Conservation (phyloP, 2,329 filamentous ascomycete species). For the Botrytis byssoidea region DNA sequence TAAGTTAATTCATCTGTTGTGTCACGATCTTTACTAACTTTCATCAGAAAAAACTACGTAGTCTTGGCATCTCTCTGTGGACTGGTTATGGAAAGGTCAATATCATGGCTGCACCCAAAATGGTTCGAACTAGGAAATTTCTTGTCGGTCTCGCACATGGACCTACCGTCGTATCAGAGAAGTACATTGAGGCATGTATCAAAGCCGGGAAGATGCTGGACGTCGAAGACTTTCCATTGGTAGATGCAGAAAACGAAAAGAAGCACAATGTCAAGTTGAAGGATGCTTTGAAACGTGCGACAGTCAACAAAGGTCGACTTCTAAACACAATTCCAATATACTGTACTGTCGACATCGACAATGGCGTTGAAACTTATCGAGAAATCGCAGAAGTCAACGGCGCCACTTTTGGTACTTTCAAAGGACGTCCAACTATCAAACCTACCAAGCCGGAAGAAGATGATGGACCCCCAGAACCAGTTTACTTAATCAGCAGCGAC, state of each 20-base stretch:
- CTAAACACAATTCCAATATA: slow-evolving; percentile 77
- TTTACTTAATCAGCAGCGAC: slow-evolving; percentile 78
- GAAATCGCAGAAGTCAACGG: slow-evolving; percentile 87
- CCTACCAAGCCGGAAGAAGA: slow-evolving; percentile 62
- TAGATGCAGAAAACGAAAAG: slow-evolving; percentile 71
- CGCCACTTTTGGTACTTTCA: slow-evolving; percentile 75
- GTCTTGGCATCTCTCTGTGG: slow-evolving; percentile 78
- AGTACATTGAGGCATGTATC: slow-evolving; percentile 76
- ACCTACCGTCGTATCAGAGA: slow-evolving; percentile 71
- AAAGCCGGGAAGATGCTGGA: slow-evolving; percentile 64
- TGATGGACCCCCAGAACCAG: slow-evolving; percentile 62
- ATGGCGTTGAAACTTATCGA: slow-evolving; percentile 81
- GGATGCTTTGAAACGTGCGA: slow-evolving; percentile 67
- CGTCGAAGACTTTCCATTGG: slow-evolving; percentile 63
- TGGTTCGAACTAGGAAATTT: slow-evolving; percentile 92
- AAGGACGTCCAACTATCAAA: slow-evolving; percentile 55
- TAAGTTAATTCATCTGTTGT: slow-evolving; percentile 46
- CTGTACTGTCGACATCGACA: slow-evolving; percentile 75
- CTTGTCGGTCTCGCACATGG: slow-evolving; percentile 81
- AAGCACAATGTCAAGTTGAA: slow-evolving; percentile 67
- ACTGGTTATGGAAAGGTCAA: slow-evolving; percentile 74
- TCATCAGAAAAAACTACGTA: slow-evolving; percentile 72
- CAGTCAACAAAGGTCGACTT: slow-evolving; percentile 72
- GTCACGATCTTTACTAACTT: slow-evolving; percentile 24
- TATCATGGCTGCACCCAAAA: slow-evolving; percentile 80